phyloP scores from a whole-genome alignment of 176 grass and related monocot species.

The Puya raimondii region DNA sequence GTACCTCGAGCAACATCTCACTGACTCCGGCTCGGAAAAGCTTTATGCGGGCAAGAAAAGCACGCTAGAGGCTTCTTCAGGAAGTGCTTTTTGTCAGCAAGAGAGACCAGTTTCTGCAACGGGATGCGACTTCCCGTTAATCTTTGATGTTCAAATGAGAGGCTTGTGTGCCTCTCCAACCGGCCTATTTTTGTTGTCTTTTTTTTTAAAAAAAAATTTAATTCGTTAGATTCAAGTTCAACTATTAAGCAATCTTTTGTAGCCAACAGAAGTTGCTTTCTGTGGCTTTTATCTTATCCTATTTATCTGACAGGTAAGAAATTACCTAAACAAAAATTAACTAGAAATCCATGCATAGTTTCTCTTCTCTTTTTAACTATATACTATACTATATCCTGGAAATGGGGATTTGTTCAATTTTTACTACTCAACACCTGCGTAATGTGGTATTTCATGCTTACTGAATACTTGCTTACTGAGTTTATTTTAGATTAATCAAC shows the following conservation, averaged over 20 bases:
- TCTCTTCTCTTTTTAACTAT: no score
- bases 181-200: neutral
- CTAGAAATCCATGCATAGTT: no score
- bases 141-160: slow-evolving; percentile 1
- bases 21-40: slow-evolving; percentile 27
- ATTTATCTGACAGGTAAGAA: neutral
- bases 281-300: neutral
- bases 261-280: neutral
- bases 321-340: no score
- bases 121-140: neutral
- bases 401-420: no score
- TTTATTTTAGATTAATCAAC: no score
- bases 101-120: slow-evolving; percentile 5
- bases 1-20: slow-evolving; percentile 32
- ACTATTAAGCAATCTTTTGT: neutral
- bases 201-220: neutral
- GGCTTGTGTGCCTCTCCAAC: neutral
- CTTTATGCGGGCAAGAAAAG: slow-evolving; percentile 33
- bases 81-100: slow-evolving; percentile 20
- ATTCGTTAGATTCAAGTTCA: neutral
- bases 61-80: slow-evolving; percentile 29
- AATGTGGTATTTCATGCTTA: no score
- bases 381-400: no score
- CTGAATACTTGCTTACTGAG: no score
- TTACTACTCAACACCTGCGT: no score